Evolutionary conservation across 441 rosid genomes (phyloP).

Genomic region (Caryocar brasiliense): DNA sequence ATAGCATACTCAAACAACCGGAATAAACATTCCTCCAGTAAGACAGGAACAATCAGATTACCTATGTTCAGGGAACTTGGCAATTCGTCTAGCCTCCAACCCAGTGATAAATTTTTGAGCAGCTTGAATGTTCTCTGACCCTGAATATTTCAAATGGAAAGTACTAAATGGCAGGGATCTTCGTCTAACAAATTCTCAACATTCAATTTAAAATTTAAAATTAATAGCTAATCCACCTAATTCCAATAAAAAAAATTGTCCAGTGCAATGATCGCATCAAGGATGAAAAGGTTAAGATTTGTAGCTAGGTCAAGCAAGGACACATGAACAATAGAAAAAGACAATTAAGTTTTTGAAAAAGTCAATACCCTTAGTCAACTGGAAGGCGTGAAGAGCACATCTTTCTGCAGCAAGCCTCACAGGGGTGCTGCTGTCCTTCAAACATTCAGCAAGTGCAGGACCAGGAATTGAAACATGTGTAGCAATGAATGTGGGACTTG

Average conservation of each 20-base stretch:
- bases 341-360: neutral
- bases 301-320: no score
- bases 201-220: no score
- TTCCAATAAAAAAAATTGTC: no score
- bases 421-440: conserved; percentile 78
- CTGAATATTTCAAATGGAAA: conserved; percentile 23
- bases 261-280: no score
- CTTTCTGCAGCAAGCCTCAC: conserved; percentile 94
- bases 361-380: conserved; percentile 64
- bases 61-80: conserved; percentile 79
- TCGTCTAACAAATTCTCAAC: no score
- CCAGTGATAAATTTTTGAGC: conserved; percentile 93
- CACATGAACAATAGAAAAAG: neutral
- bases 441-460: conserved; percentile 81
- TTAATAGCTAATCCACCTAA: no score
- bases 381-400: conserved; percentile 80
- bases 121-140: conserved; percentile 67
- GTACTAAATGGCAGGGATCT: neutral
- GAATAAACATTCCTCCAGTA: neutral
- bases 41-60: conserved; percentile 16
- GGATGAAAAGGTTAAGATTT: no score
- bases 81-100: conserved; percentile 84
- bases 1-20: neutral
- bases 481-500: conserved; percentile 34
- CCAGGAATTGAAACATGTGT: conserved; percentile 57